Base-by-base conservation (phyloP, 2,329 filamentous ascomycete species). In the Epichloe bromicola region DNA sequence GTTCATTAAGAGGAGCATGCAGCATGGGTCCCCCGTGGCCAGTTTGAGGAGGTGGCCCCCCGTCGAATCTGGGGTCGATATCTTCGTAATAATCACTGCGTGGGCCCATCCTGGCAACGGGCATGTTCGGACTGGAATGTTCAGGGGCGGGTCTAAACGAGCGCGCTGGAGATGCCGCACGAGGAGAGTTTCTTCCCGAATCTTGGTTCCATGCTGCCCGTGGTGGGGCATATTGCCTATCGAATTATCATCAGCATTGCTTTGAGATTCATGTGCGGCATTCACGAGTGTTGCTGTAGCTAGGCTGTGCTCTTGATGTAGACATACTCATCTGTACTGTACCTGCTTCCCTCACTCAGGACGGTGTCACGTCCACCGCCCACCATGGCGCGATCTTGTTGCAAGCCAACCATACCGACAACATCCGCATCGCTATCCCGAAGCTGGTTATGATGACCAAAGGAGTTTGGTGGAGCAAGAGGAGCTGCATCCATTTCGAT, bases 61-160 rank as follows among this genome's bases (percentile, higher is more conserved):
- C 30, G 30, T 50, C 50, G 61, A 96, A 97, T 51, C 83, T 86
- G 43, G 91, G 89, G 57, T 95, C 89, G 12, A 95, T 81, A 64
- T 97, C 91, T 73, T 97, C 93, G 63, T 94, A 95, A 68, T 97
- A 97, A 55, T 77, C 69, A 59, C 61, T 70, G 46, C 56, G 65
- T 54, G 58, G 55, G 19, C 58, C 63, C 7, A 58, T 58, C 48
- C 61, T 63, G 40, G 60, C 59, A 15, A 67, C 59, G 15, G 67
- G 64, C 34, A 68, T 66, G 40, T 62, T 64, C 43, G 63, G 65
- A 44, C 57, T 63, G 41, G 67, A 60, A 34, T 68, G 59, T 53
- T 74, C 70, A 51, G 67, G 64, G 38, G 62, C 56, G 19, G 49
- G 53, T n/a, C 48, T 61, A 48, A 64, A 61, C 41, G 60, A 54